Percentiles rank a stretch among this genome's conserved stretches.
Conservation (phyloP, 495 filamentous ascomycete species). For the Penicillium waksmanii region DNA sequence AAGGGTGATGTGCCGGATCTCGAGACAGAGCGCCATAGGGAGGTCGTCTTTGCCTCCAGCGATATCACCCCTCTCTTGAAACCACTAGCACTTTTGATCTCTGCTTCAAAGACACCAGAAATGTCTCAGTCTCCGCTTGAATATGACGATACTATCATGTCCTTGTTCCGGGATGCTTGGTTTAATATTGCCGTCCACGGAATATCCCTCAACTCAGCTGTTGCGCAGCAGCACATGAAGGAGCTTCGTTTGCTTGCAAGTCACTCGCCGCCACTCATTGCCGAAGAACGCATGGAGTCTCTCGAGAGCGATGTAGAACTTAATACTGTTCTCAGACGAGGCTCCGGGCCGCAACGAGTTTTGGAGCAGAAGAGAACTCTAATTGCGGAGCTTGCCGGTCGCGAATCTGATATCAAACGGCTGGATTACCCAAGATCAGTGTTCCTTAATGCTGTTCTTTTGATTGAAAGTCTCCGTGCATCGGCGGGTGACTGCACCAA, state of each 20-base stretch:
- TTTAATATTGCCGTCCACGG: constrained; percentile 96
- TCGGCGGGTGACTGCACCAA: constrained; percentile 85
- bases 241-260: constrained; percentile 82
- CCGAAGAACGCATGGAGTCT: constrained; percentile 82
- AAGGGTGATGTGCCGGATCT: constrained; percentile 72
- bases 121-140: constrained; percentile 23
- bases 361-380: constrained; percentile 79
- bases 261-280: constrained; percentile 80
- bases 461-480: constrained; percentile 84
- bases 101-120: constrained; percentile 53
- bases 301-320: constrained; percentile 94
- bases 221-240: constrained; percentile 66
- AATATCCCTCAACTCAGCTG: constrained; percentile 71
- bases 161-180: constrained; percentile 88
- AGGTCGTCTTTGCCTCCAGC: constrained; percentile 75
- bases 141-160: constrained; percentile 65
- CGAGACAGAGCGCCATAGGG: constrained; percentile 66
- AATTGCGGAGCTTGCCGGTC: constrained; percentile 68
- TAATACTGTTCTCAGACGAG: constrained; percentile 85
- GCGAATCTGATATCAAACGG: constrained; percentile 74
- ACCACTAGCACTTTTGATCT: constrained; percentile 77
- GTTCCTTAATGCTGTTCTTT: constrained; percentile 83
- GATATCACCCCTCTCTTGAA: constrained; percentile 85
- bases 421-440: constrained; percentile 86
- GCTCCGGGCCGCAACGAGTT: constrained; percentile 74